Base-by-base conservation (phyloP, 1,139 yeast genomes). In the Saccharomyces uvarum region DNA sequence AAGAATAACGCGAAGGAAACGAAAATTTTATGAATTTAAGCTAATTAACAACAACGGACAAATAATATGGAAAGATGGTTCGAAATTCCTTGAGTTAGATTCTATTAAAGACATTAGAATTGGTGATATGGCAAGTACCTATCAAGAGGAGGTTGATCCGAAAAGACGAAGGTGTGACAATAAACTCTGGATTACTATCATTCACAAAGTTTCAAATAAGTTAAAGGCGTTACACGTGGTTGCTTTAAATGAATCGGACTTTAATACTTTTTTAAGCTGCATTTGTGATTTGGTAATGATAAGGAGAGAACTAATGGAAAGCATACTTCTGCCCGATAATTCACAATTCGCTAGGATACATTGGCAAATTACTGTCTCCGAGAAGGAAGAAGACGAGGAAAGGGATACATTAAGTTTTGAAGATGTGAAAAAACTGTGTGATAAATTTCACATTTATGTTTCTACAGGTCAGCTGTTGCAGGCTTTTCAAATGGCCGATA, bases 71-170 rank as follows among this genome's bases (percentile, higher is more conserved):
- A 66, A 63, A 41, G 63, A 63, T 28, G 64, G 64, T 5, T 50
- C 54, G 7, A 68, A 68, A 53, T 61, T 55, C 24, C 49, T 90
- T 56, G 74, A 78, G n/a, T 74, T 89, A 14, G 96, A 88, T 66
- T 82, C 82, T 54, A 86, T 93, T 47, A 82, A 82, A 60, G 84
- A 82, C 55, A 78, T 89, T 1, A 73, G 90, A 53, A 75, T 78
- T 9, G 89, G 84, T 9, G 78, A 76, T 13, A 86, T 86, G 61
- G 97, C 97, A 0, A 77, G 80, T 28, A 86, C 87, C 59, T 91
- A 89, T 65, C 75, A 96, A 56, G 97, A 91, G 64, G 96, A 88
- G 68, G 79, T 90, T 1, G 80, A 91, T 1, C 74, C 81, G 50
- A 90, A 86, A 51, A 38, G 44, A 38, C 9, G 19, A 19, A 38